A percentile compares a stretch with the other conserved stretches of the same genome.
Conservation (phyloP, 1,139 yeast species). For the Nadsonia commutata region DNA sequence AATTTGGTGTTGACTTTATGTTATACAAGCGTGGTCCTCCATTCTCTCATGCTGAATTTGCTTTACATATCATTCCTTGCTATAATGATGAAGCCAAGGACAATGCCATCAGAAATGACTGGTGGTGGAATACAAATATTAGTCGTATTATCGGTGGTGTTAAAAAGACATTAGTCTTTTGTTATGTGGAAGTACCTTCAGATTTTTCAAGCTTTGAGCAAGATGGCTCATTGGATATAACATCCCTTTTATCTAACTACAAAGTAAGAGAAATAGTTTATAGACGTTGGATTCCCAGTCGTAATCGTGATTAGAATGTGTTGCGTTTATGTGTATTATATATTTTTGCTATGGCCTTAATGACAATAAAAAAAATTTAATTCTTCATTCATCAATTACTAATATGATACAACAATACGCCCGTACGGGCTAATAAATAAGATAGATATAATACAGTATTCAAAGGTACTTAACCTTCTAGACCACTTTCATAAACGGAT, state of each 20-base stretch:
- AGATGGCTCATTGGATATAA: slow-evolving; percentile 16
- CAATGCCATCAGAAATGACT: slow-evolving; percentile 21
- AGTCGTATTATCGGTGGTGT: slow-evolving; percentile 83
- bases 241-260: slow-evolving; percentile 28
- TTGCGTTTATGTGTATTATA: no score
- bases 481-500: not conserved
- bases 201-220: slow-evolving; percentile 16
- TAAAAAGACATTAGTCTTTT: slow-evolving; percentile 57
- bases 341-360: no score
- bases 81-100: slow-evolving; percentile 20
- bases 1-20: slow-evolving; percentile 75
- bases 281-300: slow-evolving; percentile 72
- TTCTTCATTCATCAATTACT: no score
- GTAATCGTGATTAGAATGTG: slow-evolving; percentile 48
- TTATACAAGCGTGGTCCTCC: slow-evolving; percentile 89
- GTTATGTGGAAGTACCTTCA: slow-evolving; percentile 44
- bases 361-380: no score
- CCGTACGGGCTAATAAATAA: no score
- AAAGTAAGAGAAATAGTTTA: slow-evolving; percentile 50
- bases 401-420: no score
- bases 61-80: slow-evolving; percentile 35
- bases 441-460: no score
- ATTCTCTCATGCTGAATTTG: slow-evolving; percentile 84
- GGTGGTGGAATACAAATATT: slow-evolving; percentile 52
- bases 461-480: no score